A percentile compares a stretch with the other conserved stretches of the same genome.
Conservation (phyloP, 2,329 filamentous ascomycete species). For the Neopestalotiopsis clavispora region DNA sequence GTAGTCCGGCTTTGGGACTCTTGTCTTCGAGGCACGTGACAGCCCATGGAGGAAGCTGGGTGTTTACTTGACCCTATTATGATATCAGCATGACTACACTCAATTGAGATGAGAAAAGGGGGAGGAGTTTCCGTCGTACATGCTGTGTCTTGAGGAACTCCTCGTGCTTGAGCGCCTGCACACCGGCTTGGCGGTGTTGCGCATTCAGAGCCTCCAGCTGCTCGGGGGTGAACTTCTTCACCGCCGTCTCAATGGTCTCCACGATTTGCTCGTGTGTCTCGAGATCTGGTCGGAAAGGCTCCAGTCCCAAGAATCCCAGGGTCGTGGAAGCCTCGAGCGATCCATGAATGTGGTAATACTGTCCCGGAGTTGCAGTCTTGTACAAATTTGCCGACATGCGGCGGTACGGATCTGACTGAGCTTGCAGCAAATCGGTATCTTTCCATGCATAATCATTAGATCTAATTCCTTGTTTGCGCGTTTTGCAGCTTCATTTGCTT, state of each 20-base stretch:
- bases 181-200: slow-evolving; percentile 62
- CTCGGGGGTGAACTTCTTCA: slow-evolving; percentile 55
- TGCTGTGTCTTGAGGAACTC: slow-evolving; percentile 63
- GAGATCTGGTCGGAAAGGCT: slow-evolving; percentile 64
- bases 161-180: slow-evolving; percentile 61
- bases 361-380: slow-evolving; percentile 64
- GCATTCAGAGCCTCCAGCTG: slow-evolving; percentile 65
- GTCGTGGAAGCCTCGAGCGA: slow-evolving; percentile 74
- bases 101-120: not conserved
- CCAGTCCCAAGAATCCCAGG: slow-evolving; percentile 71
- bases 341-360: slow-evolving; percentile 78
- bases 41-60: slow-evolving; percentile 47
- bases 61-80: slow-evolving; percentile 41
- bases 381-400: slow-evolving; percentile 77
- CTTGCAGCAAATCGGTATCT: slow-evolving; percentile 75
- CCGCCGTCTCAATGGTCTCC: slow-evolving; percentile 61
- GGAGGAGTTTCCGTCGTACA: slow-evolving; percentile 30
- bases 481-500: not conserved
- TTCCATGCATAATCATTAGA: not conserved
- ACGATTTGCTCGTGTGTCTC: slow-evolving; percentile 64
- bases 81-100: not conserved
- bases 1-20: slow-evolving; percentile 52
- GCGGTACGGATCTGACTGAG: slow-evolving; percentile 74
- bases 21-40: slow-evolving; percentile 54
- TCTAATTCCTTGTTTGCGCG: not conserved